A percentile compares a stretch with the other conserved stretches of the same genome.
Evolutionary conservation across 2,329 filamentous ascomycete species (phyloP).

Genomic region (Myrmaecium sp.): DNA sequence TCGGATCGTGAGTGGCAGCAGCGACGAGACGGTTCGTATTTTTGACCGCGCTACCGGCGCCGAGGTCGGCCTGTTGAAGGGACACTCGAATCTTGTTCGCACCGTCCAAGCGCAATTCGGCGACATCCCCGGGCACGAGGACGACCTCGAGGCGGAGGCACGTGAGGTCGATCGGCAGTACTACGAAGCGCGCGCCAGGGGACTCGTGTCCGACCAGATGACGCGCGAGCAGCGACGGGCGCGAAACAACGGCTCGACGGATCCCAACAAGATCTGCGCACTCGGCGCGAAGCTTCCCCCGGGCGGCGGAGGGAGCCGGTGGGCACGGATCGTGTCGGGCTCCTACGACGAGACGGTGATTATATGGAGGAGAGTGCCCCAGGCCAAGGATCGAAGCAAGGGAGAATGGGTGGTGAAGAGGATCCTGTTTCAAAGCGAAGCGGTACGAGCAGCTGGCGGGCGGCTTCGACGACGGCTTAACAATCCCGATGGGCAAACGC

Average conservation of each 20-base stretch:
- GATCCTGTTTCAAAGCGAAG: constrained; percentile 58
- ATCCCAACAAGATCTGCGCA: constrained; percentile 59
- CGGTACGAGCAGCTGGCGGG: constrained; percentile 31
- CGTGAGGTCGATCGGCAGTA: constrained; percentile 57
- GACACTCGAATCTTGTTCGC: constrained; percentile 71
- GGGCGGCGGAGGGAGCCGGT: constrained; percentile 74
- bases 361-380: constrained; percentile 72
- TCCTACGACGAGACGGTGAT: constrained; percentile 94
- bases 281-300: constrained; percentile 78
- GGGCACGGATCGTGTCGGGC: constrained; percentile 89
- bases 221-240: constrained; percentile 17
- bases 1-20: constrained; percentile 87
- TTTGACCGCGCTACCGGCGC: constrained; percentile 76
- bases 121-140: constrained; percentile 63
- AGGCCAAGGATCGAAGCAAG: too few species aligned
- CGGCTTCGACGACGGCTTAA: constrained; percentile 12
- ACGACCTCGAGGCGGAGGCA: constrained; percentile 58
- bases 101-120: constrained; percentile 93
- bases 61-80: constrained; percentile 73
- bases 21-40: constrained; percentile 88
- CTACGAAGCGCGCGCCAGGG: constrained; percentile 38
- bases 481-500: constrained; percentile 8
- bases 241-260: constrained; percentile 54
- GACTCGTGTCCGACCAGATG: constrained; percentile 20
- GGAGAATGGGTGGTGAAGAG: constrained; percentile 72